Evolutionary conservation across 2,329 filamentous ascomycete species (phyloP), one percentile per base, ranked within the genome.

Genomic region (Ophiocordyceps camponoti-saundersi): DNA sequence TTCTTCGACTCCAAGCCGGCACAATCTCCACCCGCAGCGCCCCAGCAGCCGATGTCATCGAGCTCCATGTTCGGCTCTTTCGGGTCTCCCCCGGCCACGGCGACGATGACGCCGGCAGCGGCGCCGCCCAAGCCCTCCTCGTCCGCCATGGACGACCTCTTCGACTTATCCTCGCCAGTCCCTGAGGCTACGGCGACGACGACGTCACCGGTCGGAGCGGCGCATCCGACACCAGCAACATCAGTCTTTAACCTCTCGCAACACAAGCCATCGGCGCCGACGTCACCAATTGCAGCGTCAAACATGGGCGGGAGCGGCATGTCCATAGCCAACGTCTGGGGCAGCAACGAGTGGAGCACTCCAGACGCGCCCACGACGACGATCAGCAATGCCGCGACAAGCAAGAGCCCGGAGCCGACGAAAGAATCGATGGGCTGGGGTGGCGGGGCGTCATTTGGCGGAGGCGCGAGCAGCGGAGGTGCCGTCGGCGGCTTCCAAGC

Each of bases 211-310:
- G 69, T 42, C 53, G 51, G 21, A 15, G 18, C 61, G 47, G 60
- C 63, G 40, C 58, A 66, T 8, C 62, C 71, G 8, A 62, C 69
- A 53, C 47, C 64, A 32, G 58, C 68, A 43, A 60, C 64, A 57
- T 92, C 85, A 3, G 81, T 87, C 6, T 95, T 95, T 66, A 94
- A 94, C 59, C 76, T 94, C 8, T 86, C 84, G 2, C 71, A 72
- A 51, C 61, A 72, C 2, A 56, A 66, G 0, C 61, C 68, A 2
- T 59, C 69, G 7, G 59, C 69, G 22, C 59, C 71, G 3, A 55
- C 65, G 6, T 56, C 65, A 3, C 56, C 61, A 49, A 50, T 56
- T 10, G 51, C 59, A 15, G 52, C 58, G 46, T 62, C 63, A 53
- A 50, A 59, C 52, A 50, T 66, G 61, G 64, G 61, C 47, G 61